phyloP scores from a whole-genome alignment of 768 basidiomycete genomes.

The Termitomyces sp. region DNA sequence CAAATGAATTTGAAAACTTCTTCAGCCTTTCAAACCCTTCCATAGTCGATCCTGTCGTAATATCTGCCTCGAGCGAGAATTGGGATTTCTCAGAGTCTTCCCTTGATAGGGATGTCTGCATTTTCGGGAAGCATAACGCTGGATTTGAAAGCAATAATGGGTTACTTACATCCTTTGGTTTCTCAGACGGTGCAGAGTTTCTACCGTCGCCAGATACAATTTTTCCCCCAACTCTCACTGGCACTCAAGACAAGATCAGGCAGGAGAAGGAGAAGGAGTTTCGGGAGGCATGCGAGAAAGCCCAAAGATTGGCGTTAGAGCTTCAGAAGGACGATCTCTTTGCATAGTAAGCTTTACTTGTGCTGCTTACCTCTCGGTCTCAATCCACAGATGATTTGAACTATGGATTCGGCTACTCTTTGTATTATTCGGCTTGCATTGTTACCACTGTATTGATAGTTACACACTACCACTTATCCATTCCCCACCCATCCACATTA shows the following conservation, averaged over 20 bases:
- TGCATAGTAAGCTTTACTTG: slow-evolving; percentile 9
- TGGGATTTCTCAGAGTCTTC: background rate
- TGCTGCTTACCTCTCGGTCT: background rate
- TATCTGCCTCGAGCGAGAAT: background rate
- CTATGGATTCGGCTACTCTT: background rate
- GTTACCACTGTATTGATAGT: slow-evolving; percentile 16
- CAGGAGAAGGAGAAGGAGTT: slow-evolving; percentile 31
- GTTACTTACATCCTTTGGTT: background rate
- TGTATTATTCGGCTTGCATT: background rate
- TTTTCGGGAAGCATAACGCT: background rate
- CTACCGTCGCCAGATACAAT: background rate
- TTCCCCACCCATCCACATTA: background rate
- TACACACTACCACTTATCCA: background rate
- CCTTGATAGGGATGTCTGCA: background rate
- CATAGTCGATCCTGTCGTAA: background rate
- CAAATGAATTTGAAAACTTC: background rate
- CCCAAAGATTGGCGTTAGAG: slow-evolving; percentile 32
- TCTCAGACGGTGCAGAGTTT: background rate
- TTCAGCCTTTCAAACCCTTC: background rate
- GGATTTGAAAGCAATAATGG: background rate
- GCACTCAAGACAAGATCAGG: slow-evolving; percentile 17
- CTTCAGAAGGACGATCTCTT: slow-evolving; percentile 14
- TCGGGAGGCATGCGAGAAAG: slow-evolving; percentile 31
- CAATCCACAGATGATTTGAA: background rate
- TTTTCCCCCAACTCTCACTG: background rate